Base-by-base conservation (phyloP, 2,329 filamentous ascomycete genomes). In the Pyricularia sp. region DNA sequence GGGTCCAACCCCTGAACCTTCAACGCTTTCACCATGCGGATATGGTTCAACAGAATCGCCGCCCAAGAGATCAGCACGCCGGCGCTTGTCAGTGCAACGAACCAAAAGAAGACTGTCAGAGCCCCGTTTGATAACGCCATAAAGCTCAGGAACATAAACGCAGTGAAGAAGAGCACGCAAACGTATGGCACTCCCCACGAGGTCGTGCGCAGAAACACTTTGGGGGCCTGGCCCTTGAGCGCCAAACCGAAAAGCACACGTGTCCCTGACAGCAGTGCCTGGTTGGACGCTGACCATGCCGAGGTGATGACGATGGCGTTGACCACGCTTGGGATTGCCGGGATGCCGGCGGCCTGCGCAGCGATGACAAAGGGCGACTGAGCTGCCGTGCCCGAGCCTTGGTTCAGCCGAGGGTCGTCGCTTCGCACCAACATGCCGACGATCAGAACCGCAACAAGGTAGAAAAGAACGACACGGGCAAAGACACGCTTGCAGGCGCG, bases 251-350 rank as follows among this genome's bases (percentile, higher is more conserved):
- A 86, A 4, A 89, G 79, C 42, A 87, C 85, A 65, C 88, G 83
- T 0, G 86, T 87, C 31, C 86, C 87, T 0, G 85, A 80, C 59
- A 83, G 80, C 42, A 93, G 80, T 74, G 85, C 86, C 72, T 90
- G 87, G 72, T 93, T 93, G 0, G 86, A 88, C 0, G 90, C 84
- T 0, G 90, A 92, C 79, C 87, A 89, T 0, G 89, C 90, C 0
- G 89, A 90, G 0, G 88, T 91, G 72, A 93, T 83, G 72, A 94
- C 89, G 30, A 93, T 83, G 50, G 90, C 91, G 76, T 94, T 94
- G 78, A 94, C 88, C 68, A 94, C 85, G 6, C 87, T 88, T 0
- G 90, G 89, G 4, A 93, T 84, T 7, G 84, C 88, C 4, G 81
- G 82, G 69, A 93, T 88, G 0, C 89, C 87, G 2, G 90, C 91